These are phyloP conservation scores for Myriosclerotinia scirpicola DNA, from an alignment of 2,329 filamentous ascomycete species.

Conservation along the genomic window DNA sequence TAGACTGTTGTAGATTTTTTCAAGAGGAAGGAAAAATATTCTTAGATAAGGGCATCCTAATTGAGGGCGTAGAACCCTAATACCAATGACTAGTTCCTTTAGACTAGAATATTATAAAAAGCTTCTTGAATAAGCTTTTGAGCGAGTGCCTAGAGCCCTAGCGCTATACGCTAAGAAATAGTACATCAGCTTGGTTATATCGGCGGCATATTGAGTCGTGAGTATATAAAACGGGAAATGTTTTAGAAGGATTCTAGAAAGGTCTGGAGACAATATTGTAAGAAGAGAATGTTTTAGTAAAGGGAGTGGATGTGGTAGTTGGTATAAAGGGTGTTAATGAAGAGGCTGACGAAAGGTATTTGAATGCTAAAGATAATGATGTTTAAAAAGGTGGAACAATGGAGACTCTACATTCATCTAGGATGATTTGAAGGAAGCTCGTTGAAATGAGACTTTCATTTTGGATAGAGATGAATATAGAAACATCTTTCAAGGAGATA, in stretches of 20 bases:
- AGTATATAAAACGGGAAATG: not conserved
- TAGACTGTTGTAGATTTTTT: too few species aligned
- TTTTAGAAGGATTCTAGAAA: constrained; percentile 11
- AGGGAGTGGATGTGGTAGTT: not conserved
- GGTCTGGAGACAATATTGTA: constrained; percentile 7
- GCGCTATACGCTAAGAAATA: too few species aligned
- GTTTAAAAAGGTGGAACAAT: too few species aligned
- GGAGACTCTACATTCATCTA: not conserved
- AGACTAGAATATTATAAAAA: too few species aligned
- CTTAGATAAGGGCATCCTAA: too few species aligned
- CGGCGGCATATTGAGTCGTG: constrained; percentile 10
- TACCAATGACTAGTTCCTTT: too few species aligned
- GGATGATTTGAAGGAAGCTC: not conserved
- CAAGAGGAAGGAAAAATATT: too few species aligned
- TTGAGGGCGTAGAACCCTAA: too few species aligned
- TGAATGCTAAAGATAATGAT: not conserved
- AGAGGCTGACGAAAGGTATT: not conserved
- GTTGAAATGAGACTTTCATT: not conserved
- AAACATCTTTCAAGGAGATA: constrained; percentile 2
- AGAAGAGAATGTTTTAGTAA: not conserved
- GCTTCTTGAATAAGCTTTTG: too few species aligned
- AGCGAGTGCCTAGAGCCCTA: too few species aligned
- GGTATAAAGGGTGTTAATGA: not conserved
- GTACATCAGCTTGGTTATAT: not conserved
- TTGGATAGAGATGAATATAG: constrained; percentile 10